Conservation (phyloP, 2,329 filamentous ascomycete species). For the Alternaria arborescens region DNA sequence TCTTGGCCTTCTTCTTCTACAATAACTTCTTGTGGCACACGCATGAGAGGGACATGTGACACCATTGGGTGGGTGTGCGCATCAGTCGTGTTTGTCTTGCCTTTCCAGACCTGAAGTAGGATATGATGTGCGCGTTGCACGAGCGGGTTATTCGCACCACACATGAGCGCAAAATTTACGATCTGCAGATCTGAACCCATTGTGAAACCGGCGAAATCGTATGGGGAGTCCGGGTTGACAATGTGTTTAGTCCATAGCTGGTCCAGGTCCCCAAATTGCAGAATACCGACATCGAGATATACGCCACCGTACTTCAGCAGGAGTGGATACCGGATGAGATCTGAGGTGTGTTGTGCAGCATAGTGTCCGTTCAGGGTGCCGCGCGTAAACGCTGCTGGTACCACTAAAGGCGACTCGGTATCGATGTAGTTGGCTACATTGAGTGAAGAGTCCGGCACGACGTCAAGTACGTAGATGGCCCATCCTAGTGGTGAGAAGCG, state of each 20-base stretch:
- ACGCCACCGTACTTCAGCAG: conserved; percentile 66
- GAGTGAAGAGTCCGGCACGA: conserved; percentile 54
- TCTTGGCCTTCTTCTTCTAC: conserved; percentile 45
- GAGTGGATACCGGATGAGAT: conserved; percentile 66
- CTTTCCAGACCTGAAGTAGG: conserved; percentile 62
- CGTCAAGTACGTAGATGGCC: conserved; percentile 63
- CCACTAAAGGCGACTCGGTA: conserved; percentile 52
- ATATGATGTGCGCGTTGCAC: conserved; percentile 61
- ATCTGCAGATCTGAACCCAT: conserved; percentile 34
- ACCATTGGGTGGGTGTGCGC: conserved; percentile 62
- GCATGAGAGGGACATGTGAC: conserved; percentile 58
- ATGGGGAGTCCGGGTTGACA: conserved; percentile 57
- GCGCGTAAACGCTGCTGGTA: conserved; percentile 62
- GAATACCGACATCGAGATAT: conserved; percentile 65
- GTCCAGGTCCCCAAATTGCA: conserved; percentile 67
- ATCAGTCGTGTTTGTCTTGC: conserved; percentile 49
- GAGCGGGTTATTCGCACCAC: conserved; percentile 55
- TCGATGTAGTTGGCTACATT: conserved; percentile 62
- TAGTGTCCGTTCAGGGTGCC: conserved; percentile 60
- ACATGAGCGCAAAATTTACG: conserved; percentile 35
- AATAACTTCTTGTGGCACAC: conserved; percentile 43
- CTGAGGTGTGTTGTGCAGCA: conserved; percentile 64
- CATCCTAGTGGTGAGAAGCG: conserved; percentile 63
- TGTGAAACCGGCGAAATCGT: conserved; percentile 43
- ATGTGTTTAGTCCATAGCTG: conserved; percentile 62